Conservation (phyloP, 306 rosid species). For the Pachyrhizus erosus region DNA sequence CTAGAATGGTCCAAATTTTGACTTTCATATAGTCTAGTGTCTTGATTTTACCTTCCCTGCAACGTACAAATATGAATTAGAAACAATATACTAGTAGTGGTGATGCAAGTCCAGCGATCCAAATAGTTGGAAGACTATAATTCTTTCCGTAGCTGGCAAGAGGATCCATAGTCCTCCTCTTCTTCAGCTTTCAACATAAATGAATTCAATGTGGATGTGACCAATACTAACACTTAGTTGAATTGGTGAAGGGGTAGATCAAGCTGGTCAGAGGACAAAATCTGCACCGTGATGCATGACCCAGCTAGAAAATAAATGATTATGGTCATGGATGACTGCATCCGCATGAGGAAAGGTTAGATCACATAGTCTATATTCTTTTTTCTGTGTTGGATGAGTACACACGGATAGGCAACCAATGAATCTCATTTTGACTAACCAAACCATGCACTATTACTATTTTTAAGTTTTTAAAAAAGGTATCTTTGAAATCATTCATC, state of each 20-base stretch:
- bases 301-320: constrained; percentile 29
- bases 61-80: constrained; percentile 14
- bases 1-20: constrained; percentile 31
- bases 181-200: constrained; percentile 5
- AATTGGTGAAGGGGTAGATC: constrained; percentile 36
- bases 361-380: neutral
- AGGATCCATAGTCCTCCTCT: constrained; percentile 2
- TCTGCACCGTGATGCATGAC: constrained; percentile 31
- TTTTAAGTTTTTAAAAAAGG: neutral
- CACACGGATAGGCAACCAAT: neutral
- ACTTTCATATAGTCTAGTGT: constrained; percentile 35
- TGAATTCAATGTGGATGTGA: constrained; percentile 40
- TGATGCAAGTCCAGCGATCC: neutral
- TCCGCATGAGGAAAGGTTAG: constrained; percentile 40
- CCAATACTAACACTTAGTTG: constrained; percentile 48
- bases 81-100: neutral
- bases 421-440: constrained; percentile 18
- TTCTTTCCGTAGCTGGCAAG: constrained; percentile 13
- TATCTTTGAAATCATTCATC: neutral
- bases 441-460: neutral
- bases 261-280: constrained; percentile 37
- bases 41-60: constrained; percentile 42
- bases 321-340: constrained; percentile 41
- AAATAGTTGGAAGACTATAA: constrained; percentile 22
- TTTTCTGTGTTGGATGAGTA: neutral